phyloP scores from a whole-genome alignment of 805 yeast genomes.

The Starmerella bombi region DNA sequence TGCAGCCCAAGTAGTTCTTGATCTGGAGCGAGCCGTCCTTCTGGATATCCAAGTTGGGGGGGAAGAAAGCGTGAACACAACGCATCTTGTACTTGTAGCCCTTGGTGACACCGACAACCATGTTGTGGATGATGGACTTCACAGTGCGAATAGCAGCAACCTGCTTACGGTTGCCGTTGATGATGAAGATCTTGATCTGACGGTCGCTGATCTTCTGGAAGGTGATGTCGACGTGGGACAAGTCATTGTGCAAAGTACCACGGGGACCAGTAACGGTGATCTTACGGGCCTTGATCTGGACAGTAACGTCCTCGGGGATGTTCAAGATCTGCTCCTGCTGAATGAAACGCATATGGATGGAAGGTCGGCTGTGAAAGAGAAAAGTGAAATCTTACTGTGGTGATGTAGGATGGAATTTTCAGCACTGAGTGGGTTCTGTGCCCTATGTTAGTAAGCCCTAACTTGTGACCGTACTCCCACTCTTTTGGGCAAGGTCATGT shows the following conservation, averaged over 20 bases:
- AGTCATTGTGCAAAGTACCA: slow-evolving; percentile 81
- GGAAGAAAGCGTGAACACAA: slow-evolving; percentile 99
- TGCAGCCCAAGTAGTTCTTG: slow-evolving; percentile 99
- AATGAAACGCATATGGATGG: slow-evolving; percentile 54
- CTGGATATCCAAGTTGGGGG: slow-evolving; percentile 90
- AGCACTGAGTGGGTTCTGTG: too few relatives aligned
- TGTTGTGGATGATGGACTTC: slow-evolving; percentile 84
- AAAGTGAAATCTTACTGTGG: background rate
- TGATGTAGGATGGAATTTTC: background rate
- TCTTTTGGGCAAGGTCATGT: too few relatives aligned
- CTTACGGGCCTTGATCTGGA: slow-evolving; percentile 80
- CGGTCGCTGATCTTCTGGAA: slow-evolving; percentile 61
- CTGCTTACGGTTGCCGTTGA: slow-evolving; percentile 99
- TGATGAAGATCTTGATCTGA: slow-evolving; percentile 78
- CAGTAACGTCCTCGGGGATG: slow-evolving; percentile 85
- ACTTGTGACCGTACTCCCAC: too few relatives aligned
- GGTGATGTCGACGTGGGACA: slow-evolving; percentile 89
- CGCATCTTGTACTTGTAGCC: slow-evolving; percentile 99
- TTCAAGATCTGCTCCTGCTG: slow-evolving; percentile 74
- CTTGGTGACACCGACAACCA: slow-evolving; percentile 96
- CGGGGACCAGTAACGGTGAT: slow-evolving; percentile 95
- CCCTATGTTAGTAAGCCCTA: too few relatives aligned
- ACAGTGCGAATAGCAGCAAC: slow-evolving; percentile 99
- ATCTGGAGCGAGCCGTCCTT: slow-evolving; percentile 76
- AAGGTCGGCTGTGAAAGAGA: background rate